Conservation (phyloP, 2,329 filamentous ascomycete genomes). For the Dryadomyces quercivorus region DNA sequence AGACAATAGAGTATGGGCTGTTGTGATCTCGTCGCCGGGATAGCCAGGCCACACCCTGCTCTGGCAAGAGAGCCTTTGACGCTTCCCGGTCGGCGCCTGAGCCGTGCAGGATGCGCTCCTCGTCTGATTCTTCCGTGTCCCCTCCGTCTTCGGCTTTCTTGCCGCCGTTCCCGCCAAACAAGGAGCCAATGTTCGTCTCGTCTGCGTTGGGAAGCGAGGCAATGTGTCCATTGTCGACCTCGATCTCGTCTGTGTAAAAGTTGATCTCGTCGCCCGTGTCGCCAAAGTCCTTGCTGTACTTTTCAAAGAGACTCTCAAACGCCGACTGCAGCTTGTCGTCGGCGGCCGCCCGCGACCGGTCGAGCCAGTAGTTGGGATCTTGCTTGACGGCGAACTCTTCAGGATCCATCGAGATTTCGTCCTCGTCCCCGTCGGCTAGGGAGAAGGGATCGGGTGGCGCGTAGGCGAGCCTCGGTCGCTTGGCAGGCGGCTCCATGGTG, state of each 20-base stretch:
- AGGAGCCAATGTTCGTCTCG: background rate
- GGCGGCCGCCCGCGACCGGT: constrained; percentile 51
- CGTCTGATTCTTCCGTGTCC: constrained; percentile 16
- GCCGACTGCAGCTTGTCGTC: constrained; percentile 65
- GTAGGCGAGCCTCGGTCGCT: constrained; percentile 8
- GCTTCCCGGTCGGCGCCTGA: background rate
- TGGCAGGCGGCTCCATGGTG: constrained; percentile 10
- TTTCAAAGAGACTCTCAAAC: constrained; percentile 81
- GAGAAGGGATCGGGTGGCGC: constrained; percentile 14
- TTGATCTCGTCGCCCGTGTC: constrained; percentile 85
- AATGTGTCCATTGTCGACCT: constrained; percentile 88
- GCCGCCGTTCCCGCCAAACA: constrained; percentile 12
- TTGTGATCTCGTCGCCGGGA: background rate
- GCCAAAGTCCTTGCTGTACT: constrained; percentile 74
- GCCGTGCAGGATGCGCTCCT: constrained; percentile 16
- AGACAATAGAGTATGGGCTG: background rate
- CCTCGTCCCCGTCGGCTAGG: constrained; percentile 27
- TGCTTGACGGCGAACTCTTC: constrained; percentile 33
- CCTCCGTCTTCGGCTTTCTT: constrained; percentile 15
- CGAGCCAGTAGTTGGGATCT: constrained; percentile 44
- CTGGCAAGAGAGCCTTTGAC: background rate
- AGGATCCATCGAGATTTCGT: constrained; percentile 35
- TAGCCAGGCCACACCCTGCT: background rate
- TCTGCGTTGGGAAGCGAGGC: constrained; percentile 26
- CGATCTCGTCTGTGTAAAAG: constrained; percentile 63